These are phyloP conservation scores for Penicillium herquei DNA, from an alignment of 495 filamentous ascomycete species.

Conservation along the genomic window DNA sequence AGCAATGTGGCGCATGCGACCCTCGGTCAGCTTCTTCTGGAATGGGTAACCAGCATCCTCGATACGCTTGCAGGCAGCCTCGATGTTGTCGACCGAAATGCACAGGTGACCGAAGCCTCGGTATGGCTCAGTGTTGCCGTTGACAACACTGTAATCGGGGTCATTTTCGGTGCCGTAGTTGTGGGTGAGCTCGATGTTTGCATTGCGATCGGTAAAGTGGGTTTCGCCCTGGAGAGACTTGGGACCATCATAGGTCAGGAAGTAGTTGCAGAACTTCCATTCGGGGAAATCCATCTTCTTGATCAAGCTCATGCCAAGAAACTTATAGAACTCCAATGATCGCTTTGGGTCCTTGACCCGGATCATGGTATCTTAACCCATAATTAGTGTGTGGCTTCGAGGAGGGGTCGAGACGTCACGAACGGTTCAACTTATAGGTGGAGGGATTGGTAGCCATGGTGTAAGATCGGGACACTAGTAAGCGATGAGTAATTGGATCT, in stretches of 20 bases:
- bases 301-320: slow-evolving; percentile 84
- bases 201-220: slow-evolving; percentile 81
- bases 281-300: slow-evolving; percentile 72
- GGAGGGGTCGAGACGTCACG: slow-evolving; percentile 20
- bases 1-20: slow-evolving; percentile 83
- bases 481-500: slow-evolving; percentile 12
- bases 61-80: slow-evolving; percentile 82
- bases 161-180: slow-evolving; percentile 95
- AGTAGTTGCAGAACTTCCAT: slow-evolving; percentile 78
- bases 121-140: slow-evolving; percentile 85
- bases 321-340: slow-evolving; percentile 92
- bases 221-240: slow-evolving; percentile 71
- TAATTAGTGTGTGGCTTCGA: no score
- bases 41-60: slow-evolving; percentile 88
- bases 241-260: slow-evolving; percentile 62
- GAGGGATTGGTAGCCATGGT: slow-evolving; percentile 77
- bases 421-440: slow-evolving; percentile 88
- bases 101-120: slow-evolving; percentile 89
- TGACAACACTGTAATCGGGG: slow-evolving; percentile 75
- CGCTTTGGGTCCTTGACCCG: slow-evolving; percentile 91
- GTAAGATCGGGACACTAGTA: slow-evolving; percentile 33
- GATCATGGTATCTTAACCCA: slow-evolving; percentile 60
- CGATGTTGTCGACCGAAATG: slow-evolving; percentile 85
- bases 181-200: slow-evolving; percentile 90
- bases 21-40: slow-evolving; percentile 90